Base-by-base conservation (phyloP, 768 basidiomycete species). In the Hygrophoropsis aurantiaca region DNA sequence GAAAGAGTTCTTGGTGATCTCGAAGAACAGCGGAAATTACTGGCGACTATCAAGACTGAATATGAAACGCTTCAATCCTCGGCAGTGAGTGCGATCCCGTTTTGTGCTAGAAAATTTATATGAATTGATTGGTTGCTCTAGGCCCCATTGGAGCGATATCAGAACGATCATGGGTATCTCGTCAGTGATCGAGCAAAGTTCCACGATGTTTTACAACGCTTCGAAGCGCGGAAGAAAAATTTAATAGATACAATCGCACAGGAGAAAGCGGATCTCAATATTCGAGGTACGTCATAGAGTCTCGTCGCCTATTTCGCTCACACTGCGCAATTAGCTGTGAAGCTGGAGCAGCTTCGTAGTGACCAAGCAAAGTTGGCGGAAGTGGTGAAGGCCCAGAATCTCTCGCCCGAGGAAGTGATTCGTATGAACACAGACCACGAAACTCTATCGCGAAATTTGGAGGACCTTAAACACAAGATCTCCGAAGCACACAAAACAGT, bases 391-490 rank as follows among this genome's bases (percentile, higher is more conserved):
- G 80, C 73, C 25, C 97, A 99, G 65, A 94, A 97, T 59, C 77
- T 99, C 36, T 81, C 89, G 2, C 87, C 89, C 0, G 91, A 94
- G 64, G 94, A 99, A 66, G 92, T 97, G 34, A 69, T 80, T 44
- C 84, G 84, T 30, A 94, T 99, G 90, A 94, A 87, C 57, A 82
- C 82, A 4, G 94, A 97, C 54, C 87, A 92, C 47, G 90, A 94
- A 56, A 81, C 75, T 21, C 74, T 95, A 27, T 72, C 80, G 4
- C 79, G 82, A 42, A 87, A 79, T 55, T 68, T 93, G 44, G 84
- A 87, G 52, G 88, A 90, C 50, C 79, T 94, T 45, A 85, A 81
- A 53, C 73, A 80, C 50, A 92, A 87, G 59, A 80, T 90, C 7
- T 66, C 81, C 0, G 87, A 94, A 55, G 81, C 85, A 2, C 84